Base-by-base conservation (phyloP, 2,329 filamentous ascomycete genomes). In the Cadophora gregata region DNA sequence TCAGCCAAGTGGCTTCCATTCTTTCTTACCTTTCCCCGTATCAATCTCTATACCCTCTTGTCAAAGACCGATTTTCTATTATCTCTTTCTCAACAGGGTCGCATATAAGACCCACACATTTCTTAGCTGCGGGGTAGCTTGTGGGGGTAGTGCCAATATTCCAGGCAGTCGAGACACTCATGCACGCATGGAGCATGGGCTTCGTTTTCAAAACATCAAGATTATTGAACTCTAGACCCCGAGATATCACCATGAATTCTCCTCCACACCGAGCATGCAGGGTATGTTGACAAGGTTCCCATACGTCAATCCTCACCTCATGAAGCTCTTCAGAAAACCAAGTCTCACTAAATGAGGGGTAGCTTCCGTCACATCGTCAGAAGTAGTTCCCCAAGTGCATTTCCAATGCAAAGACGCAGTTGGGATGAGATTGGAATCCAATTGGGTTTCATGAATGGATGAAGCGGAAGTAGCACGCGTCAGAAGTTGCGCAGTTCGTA, bases 191-290 rank as follows among this genome's bases (percentile, higher is more conserved):
- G 25, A 21, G 25, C 14, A 29, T 14, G 42, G 25, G 4, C 65
- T 56, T 65, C 51, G 68, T 68, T 72, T 63, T 47, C 5, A n/a
- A 66, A 65, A 64, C 14, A 63, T 36, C 36, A 48, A n/a, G 56
- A 12, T 55, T 47, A 42, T 42, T 36, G 29, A 42, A 42, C 12
- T 53, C 36, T 47, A 62, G 64, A 68, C 66, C 56, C 65, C 70
- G 69, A 62, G 51, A 62, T 71, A 71, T 71, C 62, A 51, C 70
- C 70, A 66, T 38, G 33, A 58, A 25, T 51, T 42, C 59, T 51
- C 59, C 45, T 51, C 59, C 59, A 36, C 19, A n/a, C 25, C 59
- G n/a, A 36, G 45, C 45, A 38, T 51, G 9, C 21, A 1, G n/a
- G 27, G 5, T 42, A n/a, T 47, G 53, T 51, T 14, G 45, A 36